A percentile compares a stretch with the other conserved stretches of the same genome.
phyloP scores from a whole-genome alignment of 768 basidiomycete species.

The Termitomyces heimii region DNA sequence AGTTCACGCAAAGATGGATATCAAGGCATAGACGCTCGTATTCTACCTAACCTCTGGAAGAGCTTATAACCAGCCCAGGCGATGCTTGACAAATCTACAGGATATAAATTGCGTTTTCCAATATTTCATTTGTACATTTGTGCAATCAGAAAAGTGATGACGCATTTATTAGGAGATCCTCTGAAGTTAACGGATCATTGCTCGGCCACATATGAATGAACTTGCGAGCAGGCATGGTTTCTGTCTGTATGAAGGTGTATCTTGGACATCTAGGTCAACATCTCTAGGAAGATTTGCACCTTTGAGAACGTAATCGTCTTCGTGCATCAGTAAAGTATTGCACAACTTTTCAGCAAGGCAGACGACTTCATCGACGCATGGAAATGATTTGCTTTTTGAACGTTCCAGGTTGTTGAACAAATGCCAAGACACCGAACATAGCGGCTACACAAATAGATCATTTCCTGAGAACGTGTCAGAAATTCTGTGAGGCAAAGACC shows the following conservation, averaged over 20 bases:
- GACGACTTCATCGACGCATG: slow-evolving; percentile 13
- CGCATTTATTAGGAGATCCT: not conserved
- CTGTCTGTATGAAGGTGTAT: slow-evolving; percentile 19
- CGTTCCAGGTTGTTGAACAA: slow-evolving; percentile 14
- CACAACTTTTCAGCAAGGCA: slow-evolving; percentile 20
- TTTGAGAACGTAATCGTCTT: slow-evolving; percentile 17
- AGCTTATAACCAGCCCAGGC: slow-evolving; percentile 16
- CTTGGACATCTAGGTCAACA: slow-evolving; percentile 22
- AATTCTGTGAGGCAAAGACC: not conserved
- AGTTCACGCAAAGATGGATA: slow-evolving; percentile 18
- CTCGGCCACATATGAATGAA: slow-evolving; percentile 29
- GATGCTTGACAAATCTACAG: slow-evolving; percentile 20
- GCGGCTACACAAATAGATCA: slow-evolving; percentile 10
- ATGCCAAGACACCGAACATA: slow-evolving; percentile 11
- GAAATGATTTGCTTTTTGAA: slow-evolving; percentile 16
- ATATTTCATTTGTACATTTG: slow-evolving; percentile 23
- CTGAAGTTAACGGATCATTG: slow-evolving; percentile 10
- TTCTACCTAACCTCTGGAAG: slow-evolving; percentile 24
- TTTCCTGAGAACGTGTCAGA: not conserved
- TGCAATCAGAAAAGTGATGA: slow-evolving; percentile 20
- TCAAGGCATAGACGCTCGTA: slow-evolving; percentile 16
- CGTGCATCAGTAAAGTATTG: slow-evolving; percentile 17
- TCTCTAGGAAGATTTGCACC: slow-evolving; percentile 25
- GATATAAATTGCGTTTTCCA: slow-evolving; percentile 20
- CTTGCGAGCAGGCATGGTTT: slow-evolving; percentile 17